phyloP scores from a whole-genome alignment of 2,329 filamentous ascomycete species.

The Talaromyces sp. region DNA sequence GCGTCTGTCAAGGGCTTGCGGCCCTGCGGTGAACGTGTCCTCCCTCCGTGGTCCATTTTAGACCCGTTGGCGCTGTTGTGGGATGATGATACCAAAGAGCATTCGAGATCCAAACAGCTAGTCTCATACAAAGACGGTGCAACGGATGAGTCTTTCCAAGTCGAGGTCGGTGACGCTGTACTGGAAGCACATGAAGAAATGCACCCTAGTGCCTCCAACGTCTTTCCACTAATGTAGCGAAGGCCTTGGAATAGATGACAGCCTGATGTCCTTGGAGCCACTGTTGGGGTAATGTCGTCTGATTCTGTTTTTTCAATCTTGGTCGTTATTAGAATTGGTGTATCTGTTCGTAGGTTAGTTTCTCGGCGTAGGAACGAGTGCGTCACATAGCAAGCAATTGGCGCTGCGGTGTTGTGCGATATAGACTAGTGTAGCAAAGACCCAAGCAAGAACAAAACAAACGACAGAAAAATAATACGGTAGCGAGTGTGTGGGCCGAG shows the following conservation, averaged over 20 bases:
- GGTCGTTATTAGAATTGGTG: background rate
- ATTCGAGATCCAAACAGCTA: background rate
- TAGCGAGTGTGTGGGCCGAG: background rate
- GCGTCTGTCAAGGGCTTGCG: conserved; percentile 46
- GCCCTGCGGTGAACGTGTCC: conserved; percentile 15
- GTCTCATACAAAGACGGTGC: background rate
- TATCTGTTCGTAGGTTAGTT: background rate
- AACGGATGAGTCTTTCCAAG: background rate
- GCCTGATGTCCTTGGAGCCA: background rate
- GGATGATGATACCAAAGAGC: background rate
- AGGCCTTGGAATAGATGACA: background rate
- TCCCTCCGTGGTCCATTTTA: conserved; percentile 18
- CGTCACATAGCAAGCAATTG: background rate
- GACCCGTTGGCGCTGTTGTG: background rate
- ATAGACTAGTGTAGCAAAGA: background rate
- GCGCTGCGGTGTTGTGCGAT: background rate
- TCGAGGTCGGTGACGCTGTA: background rate
- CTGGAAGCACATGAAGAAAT: background rate
- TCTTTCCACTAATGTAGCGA: background rate
- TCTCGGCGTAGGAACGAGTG: background rate
- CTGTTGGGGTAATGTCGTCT: background rate
- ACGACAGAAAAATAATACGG: background rate
- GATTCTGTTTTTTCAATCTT: background rate
- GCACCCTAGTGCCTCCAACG: background rate
- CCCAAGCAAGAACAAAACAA: background rate